phyloP scores from a whole-genome alignment of 2,329 filamentous ascomycete species.

The Nothophaeocryptopus gaeumannii region DNA sequence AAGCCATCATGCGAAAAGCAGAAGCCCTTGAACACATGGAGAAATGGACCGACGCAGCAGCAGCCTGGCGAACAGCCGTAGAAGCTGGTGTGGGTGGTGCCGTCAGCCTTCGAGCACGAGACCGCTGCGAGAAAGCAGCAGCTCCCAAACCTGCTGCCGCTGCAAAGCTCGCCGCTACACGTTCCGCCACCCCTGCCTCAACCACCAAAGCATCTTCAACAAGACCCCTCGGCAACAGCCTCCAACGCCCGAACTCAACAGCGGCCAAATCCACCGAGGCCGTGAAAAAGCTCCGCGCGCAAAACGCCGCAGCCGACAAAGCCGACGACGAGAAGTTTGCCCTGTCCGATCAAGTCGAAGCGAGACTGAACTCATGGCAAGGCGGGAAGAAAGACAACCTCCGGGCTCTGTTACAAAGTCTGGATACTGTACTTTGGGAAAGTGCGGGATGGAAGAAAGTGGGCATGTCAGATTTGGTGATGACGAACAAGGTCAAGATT shows the following conservation, averaged over 20 bases:
- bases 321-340: conserved; percentile 93
- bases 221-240: conserved; percentile 25
- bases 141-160: conserved; percentile 51
- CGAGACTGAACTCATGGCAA: conserved; percentile 74
- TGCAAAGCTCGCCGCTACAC: conserved; percentile 45
- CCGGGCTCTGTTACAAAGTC: conserved; percentile 77
- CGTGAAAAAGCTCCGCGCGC: conserved; percentile 75
- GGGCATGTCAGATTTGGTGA: conserved; percentile 85
- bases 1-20: conserved; percentile 89
- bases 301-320: conserved; percentile 79
- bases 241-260: conserved; percentile 30
- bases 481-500: conserved; percentile 94
- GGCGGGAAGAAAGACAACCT: conserved; percentile 91
- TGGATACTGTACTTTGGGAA: conserved; percentile 89
- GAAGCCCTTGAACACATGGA: conserved; percentile 95
- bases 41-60: conserved; percentile 80
- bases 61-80: conserved; percentile 78
- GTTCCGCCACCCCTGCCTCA: conserved; percentile 35
- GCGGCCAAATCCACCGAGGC: conserved; percentile 59
- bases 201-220: conserved; percentile 17
- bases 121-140: conserved; percentile 85
- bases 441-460: conserved; percentile 96
- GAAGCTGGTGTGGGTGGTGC: conserved; percentile 82
- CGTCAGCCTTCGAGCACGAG: conserved; percentile 78
- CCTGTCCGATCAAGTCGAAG: conserved; percentile 80